Evolutionary conservation across 768 basidiomycete genomes (phyloP), one percentile per base, ranked within the genome.

Genomic region (Gyrodon lividus): DNA sequence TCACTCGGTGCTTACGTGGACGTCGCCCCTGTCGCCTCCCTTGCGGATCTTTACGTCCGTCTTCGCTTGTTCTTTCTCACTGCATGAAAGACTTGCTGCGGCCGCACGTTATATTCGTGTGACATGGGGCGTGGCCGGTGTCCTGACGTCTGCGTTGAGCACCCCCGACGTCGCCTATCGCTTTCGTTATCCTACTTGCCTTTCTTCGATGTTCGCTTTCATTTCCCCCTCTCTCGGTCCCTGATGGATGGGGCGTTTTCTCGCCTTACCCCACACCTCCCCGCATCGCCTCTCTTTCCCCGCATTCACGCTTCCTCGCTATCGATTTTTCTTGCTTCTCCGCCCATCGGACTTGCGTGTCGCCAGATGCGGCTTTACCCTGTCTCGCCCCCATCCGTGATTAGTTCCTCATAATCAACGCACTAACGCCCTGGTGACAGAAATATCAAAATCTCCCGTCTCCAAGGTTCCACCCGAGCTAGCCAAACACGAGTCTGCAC

Each of bases 401-500:
- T 34, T 35, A 26, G 20, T 22, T 33, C 7, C 26, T 24, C 22
- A 12, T 8, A 14, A 41, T 5, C 38, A 13, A 45, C 54, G 55
- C 41, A 49, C 59, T 69, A 48, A 69, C 51, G 20, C 50, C 54
- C 16, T 43, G 17, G 17, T 20, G 19, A 45, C 69, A 90, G 94
- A 98, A 72, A 94, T 96, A 59, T 86, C 86, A 16, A 98, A 98
- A 78, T 92, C 89, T 57, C 93, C 94, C 0, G 87, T 93, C 56
- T 92, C 89, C 10, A 94, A 94, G 67, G 87, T 97, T 49, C 80
- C 95, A 7, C 69, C 78, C 6, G 95, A 98, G 64, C 75, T 98
- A 50, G 92, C 90, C 12, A 86, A 88, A 61, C 96, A 98, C 68
- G 92, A 94, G 64, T 74, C 92, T 1, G 93, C 95, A 5, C 91